Percentiles rank a stretch among this genome's conserved stretches.
phyloP scores from a whole-genome alignment of 768 basidiomycete genomes.

The Phaffia australis region DNA sequence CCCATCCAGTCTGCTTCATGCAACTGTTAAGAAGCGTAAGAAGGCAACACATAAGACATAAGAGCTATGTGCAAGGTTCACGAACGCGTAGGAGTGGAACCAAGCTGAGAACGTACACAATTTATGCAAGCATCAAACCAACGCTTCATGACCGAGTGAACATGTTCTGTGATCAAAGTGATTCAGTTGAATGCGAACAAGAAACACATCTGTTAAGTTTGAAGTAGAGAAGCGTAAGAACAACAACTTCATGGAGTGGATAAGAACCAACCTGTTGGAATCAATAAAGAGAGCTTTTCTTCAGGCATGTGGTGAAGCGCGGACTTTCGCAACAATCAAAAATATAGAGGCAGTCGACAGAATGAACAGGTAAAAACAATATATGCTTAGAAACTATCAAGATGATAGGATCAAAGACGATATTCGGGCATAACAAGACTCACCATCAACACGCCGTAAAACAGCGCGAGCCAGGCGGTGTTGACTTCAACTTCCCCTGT shows the following conservation, averaged over 20 bases:
- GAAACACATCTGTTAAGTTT: too few species aligned
- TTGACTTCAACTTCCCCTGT: constrained; percentile 29
- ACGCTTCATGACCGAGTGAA: constrained; percentile 13
- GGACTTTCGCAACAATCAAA: constrained; percentile 3
- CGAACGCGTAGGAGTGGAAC: constrained; percentile 4
- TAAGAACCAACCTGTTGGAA: constrained; percentile 5
- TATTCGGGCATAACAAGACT: neutral
- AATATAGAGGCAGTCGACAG: neutral
- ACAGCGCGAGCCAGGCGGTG: constrained; percentile 27
- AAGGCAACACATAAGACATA: neutral
- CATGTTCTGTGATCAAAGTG: constrained; percentile 10
- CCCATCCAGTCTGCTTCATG: constrained; percentile 26
- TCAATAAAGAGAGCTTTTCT: constrained; percentile 1
- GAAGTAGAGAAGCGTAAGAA: too few species aligned
- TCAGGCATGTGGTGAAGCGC: constrained; percentile 28
- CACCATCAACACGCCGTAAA: constrained; percentile 27
- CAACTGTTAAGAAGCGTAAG: neutral
- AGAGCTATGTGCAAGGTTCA: too few species aligned
- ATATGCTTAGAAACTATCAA: neutral
- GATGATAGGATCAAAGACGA: neutral
- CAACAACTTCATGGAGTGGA: too few species aligned
- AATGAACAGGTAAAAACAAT: too few species aligned
- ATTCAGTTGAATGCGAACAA: too few species aligned
- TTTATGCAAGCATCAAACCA: constrained; percentile 27
- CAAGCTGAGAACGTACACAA: neutral